Conservation (phyloP, 2,329 filamentous ascomycete species). For the Rhinocladiella mackenziei region DNA sequence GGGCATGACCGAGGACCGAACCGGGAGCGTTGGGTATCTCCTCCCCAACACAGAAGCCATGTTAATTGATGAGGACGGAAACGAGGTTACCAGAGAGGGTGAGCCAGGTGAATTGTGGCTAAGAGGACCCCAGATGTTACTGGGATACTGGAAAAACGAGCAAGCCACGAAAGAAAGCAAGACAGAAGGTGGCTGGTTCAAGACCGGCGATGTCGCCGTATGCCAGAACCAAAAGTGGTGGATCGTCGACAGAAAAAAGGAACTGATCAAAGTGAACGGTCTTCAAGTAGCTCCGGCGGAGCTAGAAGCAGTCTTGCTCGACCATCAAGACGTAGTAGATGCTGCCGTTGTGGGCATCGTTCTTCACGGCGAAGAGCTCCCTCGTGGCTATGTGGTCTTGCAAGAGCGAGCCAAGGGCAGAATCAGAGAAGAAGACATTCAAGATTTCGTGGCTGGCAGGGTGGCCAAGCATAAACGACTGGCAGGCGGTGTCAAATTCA, state of each 20-base stretch:
- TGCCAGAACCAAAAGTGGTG: slow-evolving; percentile 72
- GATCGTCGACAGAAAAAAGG: slow-evolving; percentile 74
- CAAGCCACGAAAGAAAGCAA: slow-evolving; percentile 48
- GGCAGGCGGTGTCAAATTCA: slow-evolving; percentile 51
- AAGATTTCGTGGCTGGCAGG: slow-evolving; percentile 42
- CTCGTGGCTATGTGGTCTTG: slow-evolving; percentile 43
- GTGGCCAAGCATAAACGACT: slow-evolving; percentile 53
- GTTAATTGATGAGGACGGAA: slow-evolving; percentile 63
- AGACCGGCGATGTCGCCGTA: slow-evolving; percentile 68
- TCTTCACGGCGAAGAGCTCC: slow-evolving; percentile 33
- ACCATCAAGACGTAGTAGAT: slow-evolving; percentile 43
- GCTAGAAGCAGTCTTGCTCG: slow-evolving; percentile 44
- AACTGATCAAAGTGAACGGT: slow-evolving; percentile 57
- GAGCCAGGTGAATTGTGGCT: slow-evolving; percentile 52
- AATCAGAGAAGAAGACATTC: slow-evolving; percentile 39
- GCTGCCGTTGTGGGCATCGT: slow-evolving; percentile 47
- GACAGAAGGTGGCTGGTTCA: slow-evolving; percentile 66
- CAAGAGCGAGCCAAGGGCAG: slow-evolving; percentile 51
- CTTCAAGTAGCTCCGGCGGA: slow-evolving; percentile 46
- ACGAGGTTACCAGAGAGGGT: slow-evolving; percentile 63
- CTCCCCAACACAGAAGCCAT: slow-evolving; percentile 46
- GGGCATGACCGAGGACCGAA: slow-evolving; percentile 43
- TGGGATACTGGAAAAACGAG: slow-evolving; percentile 38
- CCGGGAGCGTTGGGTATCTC: slow-evolving; percentile 48
- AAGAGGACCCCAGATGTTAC: slow-evolving; percentile 38